Evolutionary conservation across 345 rosid genomes (phyloP).

Genomic region (Limnanthes douglasii): DNA sequence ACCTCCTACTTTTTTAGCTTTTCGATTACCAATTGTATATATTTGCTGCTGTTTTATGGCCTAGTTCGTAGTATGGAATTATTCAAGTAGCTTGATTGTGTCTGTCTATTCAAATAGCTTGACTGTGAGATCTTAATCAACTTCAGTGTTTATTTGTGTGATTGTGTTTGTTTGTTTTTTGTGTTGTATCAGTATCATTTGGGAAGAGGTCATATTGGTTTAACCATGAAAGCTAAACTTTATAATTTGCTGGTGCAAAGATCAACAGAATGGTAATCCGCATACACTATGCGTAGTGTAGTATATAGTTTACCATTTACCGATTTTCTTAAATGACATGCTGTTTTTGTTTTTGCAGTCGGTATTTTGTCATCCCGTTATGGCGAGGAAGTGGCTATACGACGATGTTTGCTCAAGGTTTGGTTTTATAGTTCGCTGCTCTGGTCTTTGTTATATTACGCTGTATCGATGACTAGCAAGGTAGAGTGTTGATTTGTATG

Average conservation of each 20-base stretch:
- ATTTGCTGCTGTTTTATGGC: not conserved
- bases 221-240: slow-evolving; percentile 56
- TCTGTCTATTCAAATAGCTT: not conserved
- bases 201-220: slow-evolving; percentile 84
- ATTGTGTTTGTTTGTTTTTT: slow-evolving; percentile 4
- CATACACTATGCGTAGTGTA: slow-evolving; percentile 4
- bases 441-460: too few species aligned
- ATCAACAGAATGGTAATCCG: slow-evolving; percentile 61
- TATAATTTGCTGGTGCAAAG: slow-evolving; percentile 65
- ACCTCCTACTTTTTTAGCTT: not conserved
- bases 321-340: not conserved
- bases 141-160: not conserved
- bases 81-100: not conserved
- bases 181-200: slow-evolving; percentile 46
- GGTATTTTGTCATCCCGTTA: slow-evolving; percentile 75
- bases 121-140: not conserved
- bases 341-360: slow-evolving; percentile 29
- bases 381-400: slow-evolving; percentile 89
- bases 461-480: too few species aligned
- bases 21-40: not conserved
- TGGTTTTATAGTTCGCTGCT: too few species aligned
- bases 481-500: too few species aligned
- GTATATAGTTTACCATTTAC: not conserved
- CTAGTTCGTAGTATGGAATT: too few species aligned
- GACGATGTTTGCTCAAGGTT: slow-evolving; percentile 90